Evolutionary conservation across 2,329 filamentous ascomycete genomes (phyloP).

Genomic region (Colletotrichum destructivum): DNA sequence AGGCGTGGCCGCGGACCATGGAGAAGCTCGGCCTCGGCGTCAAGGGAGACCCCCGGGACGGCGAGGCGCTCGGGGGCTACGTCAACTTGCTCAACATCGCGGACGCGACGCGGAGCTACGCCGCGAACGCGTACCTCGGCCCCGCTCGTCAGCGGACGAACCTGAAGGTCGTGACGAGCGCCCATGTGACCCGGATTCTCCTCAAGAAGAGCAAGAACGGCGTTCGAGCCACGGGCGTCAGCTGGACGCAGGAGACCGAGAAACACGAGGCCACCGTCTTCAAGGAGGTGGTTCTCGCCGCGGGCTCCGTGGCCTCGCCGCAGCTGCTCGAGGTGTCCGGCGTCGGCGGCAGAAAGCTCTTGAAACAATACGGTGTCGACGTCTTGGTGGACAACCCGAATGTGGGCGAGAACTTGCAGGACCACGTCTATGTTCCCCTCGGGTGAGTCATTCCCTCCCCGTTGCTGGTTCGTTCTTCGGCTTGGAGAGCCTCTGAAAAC

Average conservation of each 20-base stretch:
- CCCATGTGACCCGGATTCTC: constrained; percentile 43
- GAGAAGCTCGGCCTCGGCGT: constrained; percentile 40
- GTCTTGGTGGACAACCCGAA: constrained; percentile 52
- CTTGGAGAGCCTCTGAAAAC: neutral
- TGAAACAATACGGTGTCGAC: constrained; percentile 50
- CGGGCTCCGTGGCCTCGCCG: constrained; percentile 70
- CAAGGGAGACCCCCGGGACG: constrained; percentile 43
- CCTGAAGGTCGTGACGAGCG: constrained; percentile 46
- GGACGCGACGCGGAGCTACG: constrained; percentile 45
- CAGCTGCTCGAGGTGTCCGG: constrained; percentile 75
- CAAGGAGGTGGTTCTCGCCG: constrained; percentile 71
- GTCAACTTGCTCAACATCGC: constrained; percentile 45
- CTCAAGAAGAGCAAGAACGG: constrained; percentile 34
- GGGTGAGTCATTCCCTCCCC: neutral
- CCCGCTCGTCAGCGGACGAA: constrained; percentile 43
- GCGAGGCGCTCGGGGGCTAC: constrained; percentile 40
- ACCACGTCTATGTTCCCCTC: constrained; percentile 47
- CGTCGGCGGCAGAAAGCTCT: constrained; percentile 61
- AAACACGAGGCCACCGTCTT: constrained; percentile 44
- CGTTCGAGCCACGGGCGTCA: constrained; percentile 43
- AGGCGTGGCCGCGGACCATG: constrained; percentile 31
- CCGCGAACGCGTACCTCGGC: constrained; percentile 45
- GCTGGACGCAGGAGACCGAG: constrained; percentile 21
- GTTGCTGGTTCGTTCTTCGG: no score
- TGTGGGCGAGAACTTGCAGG: constrained; percentile 58